phyloP scores from a whole-genome alignment of 495 filamentous ascomycete species.

The Aspergillus nidulans region DNA sequence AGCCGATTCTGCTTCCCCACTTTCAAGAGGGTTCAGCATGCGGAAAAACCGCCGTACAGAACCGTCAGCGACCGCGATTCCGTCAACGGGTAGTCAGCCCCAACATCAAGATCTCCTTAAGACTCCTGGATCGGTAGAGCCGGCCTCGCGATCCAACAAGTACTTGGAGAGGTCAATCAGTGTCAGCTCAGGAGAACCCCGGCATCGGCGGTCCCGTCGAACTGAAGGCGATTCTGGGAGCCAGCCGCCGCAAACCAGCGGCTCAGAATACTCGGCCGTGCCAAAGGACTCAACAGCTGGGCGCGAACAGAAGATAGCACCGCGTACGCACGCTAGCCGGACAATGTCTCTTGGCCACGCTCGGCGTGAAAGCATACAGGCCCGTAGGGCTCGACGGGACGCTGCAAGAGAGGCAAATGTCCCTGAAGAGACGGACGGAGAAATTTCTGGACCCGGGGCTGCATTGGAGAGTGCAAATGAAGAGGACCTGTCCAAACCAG shows the following conservation, averaged over 20 bases:
- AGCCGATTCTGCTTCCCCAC: constrained; percentile 54
- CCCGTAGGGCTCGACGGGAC: constrained; percentile 64
- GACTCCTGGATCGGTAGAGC: constrained; percentile 59
- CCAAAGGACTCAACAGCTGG: constrained; percentile 38
- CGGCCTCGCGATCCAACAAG: constrained; percentile 53
- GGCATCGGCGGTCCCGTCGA: constrained; percentile 57
- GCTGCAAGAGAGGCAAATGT: constrained; percentile 65
- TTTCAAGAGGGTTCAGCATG: constrained; percentile 79
- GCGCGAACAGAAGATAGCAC: constrained; percentile 17
- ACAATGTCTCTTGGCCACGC: constrained; percentile 90
- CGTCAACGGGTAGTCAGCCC: constrained; percentile 61
- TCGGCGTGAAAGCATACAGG: constrained; percentile 84
- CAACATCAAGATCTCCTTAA: constrained; percentile 70
- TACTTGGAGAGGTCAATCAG: constrained; percentile 76
- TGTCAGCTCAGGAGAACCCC: constrained; percentile 78
- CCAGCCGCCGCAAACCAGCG: constrained; percentile 68
- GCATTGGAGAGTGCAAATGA: constrained; percentile 52
- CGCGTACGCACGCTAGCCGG: constrained; percentile 54
- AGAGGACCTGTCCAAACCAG: constrained; percentile 70
- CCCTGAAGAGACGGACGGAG: constrained; percentile 72
- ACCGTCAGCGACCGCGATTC: constrained; percentile 47
- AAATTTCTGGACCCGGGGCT: constrained; percentile 43
- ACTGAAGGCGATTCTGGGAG: constrained; percentile 49
- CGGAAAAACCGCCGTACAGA: constrained; percentile 64
- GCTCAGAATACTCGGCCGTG: constrained; percentile 63